A percentile compares a stretch with the other conserved stretches of the same genome.
Evolutionary conservation across 805 yeast species (phyloP).

Genomic region (Jamesozyma gamospora): DNA sequence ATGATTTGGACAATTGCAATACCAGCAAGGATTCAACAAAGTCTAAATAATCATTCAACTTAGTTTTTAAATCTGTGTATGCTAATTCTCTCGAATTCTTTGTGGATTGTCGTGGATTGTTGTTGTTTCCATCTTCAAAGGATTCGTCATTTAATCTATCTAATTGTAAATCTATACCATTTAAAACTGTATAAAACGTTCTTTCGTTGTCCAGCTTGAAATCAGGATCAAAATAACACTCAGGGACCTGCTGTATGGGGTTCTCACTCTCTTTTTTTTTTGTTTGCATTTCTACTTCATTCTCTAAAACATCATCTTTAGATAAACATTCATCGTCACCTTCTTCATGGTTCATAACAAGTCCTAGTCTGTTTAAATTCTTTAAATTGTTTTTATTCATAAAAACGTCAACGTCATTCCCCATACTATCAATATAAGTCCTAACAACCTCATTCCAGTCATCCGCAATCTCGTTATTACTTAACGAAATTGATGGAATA

Average conservation of each 20-base stretch:
- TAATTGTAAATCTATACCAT: slow-evolving; percentile 37
- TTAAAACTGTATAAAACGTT: slow-evolving; percentile 64
- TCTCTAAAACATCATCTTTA: slow-evolving; percentile 10
- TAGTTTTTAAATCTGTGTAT: slow-evolving; percentile 60
- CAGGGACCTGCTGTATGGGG: slow-evolving; percentile 41
- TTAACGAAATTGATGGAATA: slow-evolving; percentile 69
- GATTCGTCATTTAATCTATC: slow-evolving; percentile 25
- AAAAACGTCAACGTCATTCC: slow-evolving; percentile 37
- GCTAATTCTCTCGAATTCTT: slow-evolving; percentile 32
- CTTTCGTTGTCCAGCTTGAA: slow-evolving; percentile 87
- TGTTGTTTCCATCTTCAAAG: not conserved
- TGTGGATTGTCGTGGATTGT: not conserved
- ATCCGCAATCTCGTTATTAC: slow-evolving; percentile 36
- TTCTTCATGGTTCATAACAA: slow-evolving; percentile 30
- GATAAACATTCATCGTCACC: not conserved
- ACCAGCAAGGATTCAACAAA: slow-evolving; percentile 73
- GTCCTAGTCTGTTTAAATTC: slow-evolving; percentile 27
- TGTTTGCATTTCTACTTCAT: not conserved
- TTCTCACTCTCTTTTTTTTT: slow-evolving; percentile 15
- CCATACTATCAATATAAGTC: slow-evolving; percentile 36
- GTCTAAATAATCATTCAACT: slow-evolving; percentile 73
- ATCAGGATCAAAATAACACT: slow-evolving; percentile 51
- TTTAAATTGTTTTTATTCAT: slow-evolving; percentile 36
- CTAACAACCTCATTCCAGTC: slow-evolving; percentile 36
- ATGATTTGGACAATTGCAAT: slow-evolving; percentile 73